Base-by-base conservation (phyloP, 2,329 filamentous ascomycete genomes). In the Zelopaecilomyces penicillatus region DNA sequence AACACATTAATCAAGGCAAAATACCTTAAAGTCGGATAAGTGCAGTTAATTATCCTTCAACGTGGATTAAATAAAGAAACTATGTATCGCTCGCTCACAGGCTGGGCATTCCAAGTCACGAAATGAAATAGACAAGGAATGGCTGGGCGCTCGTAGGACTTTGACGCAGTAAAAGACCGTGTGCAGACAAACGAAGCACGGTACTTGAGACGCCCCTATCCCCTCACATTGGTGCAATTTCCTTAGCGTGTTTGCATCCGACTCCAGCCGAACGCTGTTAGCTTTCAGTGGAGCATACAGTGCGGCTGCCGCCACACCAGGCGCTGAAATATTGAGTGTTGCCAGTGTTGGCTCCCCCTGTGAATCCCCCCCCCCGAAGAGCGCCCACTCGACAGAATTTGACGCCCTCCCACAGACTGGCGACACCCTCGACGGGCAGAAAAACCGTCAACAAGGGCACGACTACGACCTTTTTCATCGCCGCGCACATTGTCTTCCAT, bases 371-470 rank as follows among this genome's bases (percentile, higher is more conserved):
- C 45, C 45, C 43, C 36, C 38, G 42, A 41, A 52, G 49, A 47
- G 47, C 51, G 46, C 19, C 45, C 50, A 47, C 52, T 51, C 54
- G 54, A 56, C 56, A 58, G 59, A 64, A 54, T 57, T 65, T 64
- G 56, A 60, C 54, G 57, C 56, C 52, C 49, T 54, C 48, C 51
- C 52, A 55, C 54, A 54, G 58, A 54, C 52, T 47, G 51, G 51
- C 52, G 50, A 57, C 52, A 56, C 56, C 56, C 50, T 57, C 57
- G 48, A 52, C 44, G 44, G 42, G 49, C 48, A 49, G 50, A 50
- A 38, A 60, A 60, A 56, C 45, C 55, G 58, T 62, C 63, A 60
- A 63, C 56, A 54, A 49, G 50, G 50, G 48, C 53, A 39, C 49
- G 50, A 46, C 49, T 41, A 54, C 56, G 44, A 51, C 48, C 48